These are phyloP conservation scores for Lycium ferocissimum DNA, from an alignment of 257 asterid genomes.

Conservation along the genomic window DNA sequence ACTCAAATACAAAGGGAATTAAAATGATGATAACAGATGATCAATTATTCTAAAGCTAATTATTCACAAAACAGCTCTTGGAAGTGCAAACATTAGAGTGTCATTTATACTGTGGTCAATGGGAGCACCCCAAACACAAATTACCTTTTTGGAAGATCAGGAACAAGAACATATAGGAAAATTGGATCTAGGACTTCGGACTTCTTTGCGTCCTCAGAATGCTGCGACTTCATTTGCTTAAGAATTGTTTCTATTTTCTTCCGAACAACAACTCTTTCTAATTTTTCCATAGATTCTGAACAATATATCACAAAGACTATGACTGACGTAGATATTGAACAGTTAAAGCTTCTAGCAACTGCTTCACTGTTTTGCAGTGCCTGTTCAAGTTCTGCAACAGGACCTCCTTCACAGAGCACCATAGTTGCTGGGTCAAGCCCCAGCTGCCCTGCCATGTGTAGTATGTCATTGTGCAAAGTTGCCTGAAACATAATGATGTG, in stretches of 20 bases:
- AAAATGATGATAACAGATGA: neutral
- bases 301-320: conserved; percentile 74
- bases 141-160: conserved; percentile 98
- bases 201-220: conserved; percentile 49
- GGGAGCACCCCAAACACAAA: neutral
- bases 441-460: conserved; percentile 97
- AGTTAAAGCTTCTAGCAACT: conserved; percentile 72
- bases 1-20: neutral
- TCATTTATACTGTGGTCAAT: neutral
- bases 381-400: conserved; percentile 69
- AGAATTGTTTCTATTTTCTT: conserved; percentile 56
- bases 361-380: conserved; percentile 85
- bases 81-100: neutral
- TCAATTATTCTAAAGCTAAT: neutral
- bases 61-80: conserved; percentile 22
- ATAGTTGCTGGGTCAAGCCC: conserved; percentile 96
- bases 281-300: conserved; percentile 57
- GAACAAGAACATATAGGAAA: conserved; percentile 76
- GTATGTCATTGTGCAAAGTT: conserved; percentile 71
- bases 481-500: conserved; percentile 61
- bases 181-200: conserved; percentile 55
- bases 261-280: conserved; percentile 66
- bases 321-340: conserved; percentile 70
- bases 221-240: conserved; percentile 57
- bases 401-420: conserved; percentile 72